Evolutionary conservation across 2,329 filamentous ascomycete species (phyloP), one percentile per base, ranked within the genome.

Genomic region (Fusarium compactum): DNA sequence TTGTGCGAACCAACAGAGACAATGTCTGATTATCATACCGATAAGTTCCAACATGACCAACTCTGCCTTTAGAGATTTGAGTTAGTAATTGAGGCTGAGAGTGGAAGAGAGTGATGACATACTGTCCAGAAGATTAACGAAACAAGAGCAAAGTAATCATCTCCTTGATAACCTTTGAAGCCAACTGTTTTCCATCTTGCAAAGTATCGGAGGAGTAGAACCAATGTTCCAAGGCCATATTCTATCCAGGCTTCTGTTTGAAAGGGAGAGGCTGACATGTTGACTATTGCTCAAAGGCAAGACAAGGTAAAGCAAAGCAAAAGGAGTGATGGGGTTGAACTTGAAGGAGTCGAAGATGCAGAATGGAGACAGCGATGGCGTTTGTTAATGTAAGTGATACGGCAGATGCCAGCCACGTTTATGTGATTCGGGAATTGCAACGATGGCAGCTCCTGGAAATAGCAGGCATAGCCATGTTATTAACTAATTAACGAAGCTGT

Each of bases 191-290:
- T 81, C 70, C 77, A 77, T 34, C 82, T 73, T 4, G 81, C 78
- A 62, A 78, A 80, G 61, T 81, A 80, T 16, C 82, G 80, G 8
- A 81, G 61, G 4, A 82, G 64, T 6, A 84, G 65, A 5, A 84
- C 67, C 10, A 78, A 2, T 4, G 78, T 66, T 3, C 82, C 82
- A 29, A 84, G 71, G 2, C 75, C 78, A 50, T 83, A 84, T 58
- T 84, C 83, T 18, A 76, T 75, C 82, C 82, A 84, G 11, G 81
- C 81, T 67, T 84, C 82, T 4, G 72, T 77, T 61, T 82, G 79
- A 58, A 84, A 84, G 5, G 82, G 81, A 7, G 80, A 82, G n/a
- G 77, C 76, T 14, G 68, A 43, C 73, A 76, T 77, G 22, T 29
- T 40, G 4, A 40, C 54, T 14, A 24, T 20, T n/a, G 27, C 24